Conservation (phyloP, 345 rosid genomes). For the Citrus hindsii region DNA sequence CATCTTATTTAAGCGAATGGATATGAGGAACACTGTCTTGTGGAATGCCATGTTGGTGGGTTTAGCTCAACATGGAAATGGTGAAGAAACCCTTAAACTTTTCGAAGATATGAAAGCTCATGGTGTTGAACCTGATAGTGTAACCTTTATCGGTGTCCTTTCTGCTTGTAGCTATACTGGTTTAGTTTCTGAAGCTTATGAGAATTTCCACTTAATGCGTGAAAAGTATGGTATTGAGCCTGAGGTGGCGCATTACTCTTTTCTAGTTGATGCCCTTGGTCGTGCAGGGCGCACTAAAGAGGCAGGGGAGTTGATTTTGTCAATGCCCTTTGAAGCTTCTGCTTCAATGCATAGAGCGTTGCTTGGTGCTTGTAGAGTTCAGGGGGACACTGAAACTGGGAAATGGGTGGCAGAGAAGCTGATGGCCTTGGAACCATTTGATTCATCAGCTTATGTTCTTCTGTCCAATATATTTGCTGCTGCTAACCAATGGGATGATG, state of each 20-base stretch:
- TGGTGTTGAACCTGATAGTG: conserved; percentile 40
- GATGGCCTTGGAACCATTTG: conserved; percentile 49
- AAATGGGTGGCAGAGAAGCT: conserved; percentile 43
- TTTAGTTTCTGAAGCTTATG: conserved; percentile 43
- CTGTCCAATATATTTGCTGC: conserved; percentile 56
- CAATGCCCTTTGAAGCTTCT: conserved; percentile 55
- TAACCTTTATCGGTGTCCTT: conserved; percentile 48
- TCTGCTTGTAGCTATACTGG: conserved; percentile 61
- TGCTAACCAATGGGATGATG: conserved; percentile 47
- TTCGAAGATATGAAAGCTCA: conserved; percentile 36
- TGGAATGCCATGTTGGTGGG: conserved; percentile 61
- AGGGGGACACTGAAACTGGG: conserved; percentile 48
- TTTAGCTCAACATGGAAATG: conserved; percentile 56
- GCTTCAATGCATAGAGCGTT: conserved; percentile 54
- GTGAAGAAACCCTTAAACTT: conserved; percentile 47
- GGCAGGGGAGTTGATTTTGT: conserved; percentile 45
- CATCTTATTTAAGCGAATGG: conserved; percentile 37
- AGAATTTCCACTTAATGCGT: conserved; percentile 39
- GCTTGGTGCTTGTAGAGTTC: conserved; percentile 55
- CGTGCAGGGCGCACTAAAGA: conserved; percentile 50
- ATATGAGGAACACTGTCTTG: conserved; percentile 25
- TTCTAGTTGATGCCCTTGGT: conserved; percentile 62
- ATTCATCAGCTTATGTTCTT: conserved; percentile 50
- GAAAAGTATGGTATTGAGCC: conserved; percentile 47
- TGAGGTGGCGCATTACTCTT: conserved; percentile 55